Conservation (phyloP, 2,329 filamentous ascomycete species). For the Cercospora zeina region DNA sequence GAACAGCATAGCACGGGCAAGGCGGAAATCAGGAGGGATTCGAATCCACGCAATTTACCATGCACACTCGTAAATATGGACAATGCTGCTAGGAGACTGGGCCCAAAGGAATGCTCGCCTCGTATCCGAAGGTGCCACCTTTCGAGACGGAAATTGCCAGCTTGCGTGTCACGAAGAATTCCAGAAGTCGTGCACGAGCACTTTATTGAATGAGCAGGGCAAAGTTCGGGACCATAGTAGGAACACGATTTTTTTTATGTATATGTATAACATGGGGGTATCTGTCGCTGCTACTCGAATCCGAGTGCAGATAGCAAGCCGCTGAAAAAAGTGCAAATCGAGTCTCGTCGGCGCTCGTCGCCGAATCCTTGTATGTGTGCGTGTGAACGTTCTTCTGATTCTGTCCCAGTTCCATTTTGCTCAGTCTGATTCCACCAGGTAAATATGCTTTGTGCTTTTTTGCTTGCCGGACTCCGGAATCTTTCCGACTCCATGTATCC, state of each 20-base stretch:
- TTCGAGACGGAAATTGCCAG: conserved; percentile 3
- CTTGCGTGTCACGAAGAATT: conserved; percentile 8
- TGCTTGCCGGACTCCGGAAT: background rate
- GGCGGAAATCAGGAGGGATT: conserved; percentile 1
- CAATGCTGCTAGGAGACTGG: background rate
- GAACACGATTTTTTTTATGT: conserved; percentile 13
- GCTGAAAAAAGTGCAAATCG: conserved; percentile 4
- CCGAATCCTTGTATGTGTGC: conserved; percentile 9
- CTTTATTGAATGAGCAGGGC: conserved; percentile 4
- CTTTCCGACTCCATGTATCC: conserved; percentile 8
- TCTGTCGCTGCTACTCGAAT: conserved; percentile 22
- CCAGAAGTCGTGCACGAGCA: conserved; percentile 13
- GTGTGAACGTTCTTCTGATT: conserved; percentile 21
- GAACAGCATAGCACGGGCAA: background rate
- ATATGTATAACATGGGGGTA: conserved; percentile 24
- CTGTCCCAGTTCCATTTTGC: conserved; percentile 13
- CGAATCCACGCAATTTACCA: background rate
- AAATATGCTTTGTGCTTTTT: conserved; percentile 20
- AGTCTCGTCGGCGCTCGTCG: conserved; percentile 1
- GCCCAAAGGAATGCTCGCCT: conserved; percentile 2
- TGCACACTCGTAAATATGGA: background rate
- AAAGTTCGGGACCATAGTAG: conserved; percentile 14
- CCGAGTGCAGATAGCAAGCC: conserved; percentile 12
- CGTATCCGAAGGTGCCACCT: background rate
- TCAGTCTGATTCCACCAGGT: conserved; percentile 12